Base-by-base conservation (phyloP, 108 stramenopile species). In the Seminavis robusta region DNA sequence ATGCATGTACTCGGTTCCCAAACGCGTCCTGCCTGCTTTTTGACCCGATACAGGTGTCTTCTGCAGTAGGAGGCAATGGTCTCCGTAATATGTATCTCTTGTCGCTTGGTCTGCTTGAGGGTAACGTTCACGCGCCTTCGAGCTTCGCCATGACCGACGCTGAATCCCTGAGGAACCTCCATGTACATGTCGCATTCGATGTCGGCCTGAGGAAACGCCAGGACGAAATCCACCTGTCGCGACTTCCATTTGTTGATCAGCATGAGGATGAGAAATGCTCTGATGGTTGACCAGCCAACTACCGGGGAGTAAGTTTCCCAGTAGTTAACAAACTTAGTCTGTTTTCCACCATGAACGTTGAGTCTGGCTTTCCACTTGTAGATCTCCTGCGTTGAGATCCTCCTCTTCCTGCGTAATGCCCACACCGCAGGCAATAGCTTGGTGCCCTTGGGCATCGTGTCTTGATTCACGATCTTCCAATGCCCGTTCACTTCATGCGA, bases 271-370 rank as follows among this genome's bases (percentile, higher is more conserved):
- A 80, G 40, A 9, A 80, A 25, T 3, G 65, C 24, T 0, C 71
- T 47, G 13, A 80, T 61, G 5, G 74, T 50, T 1, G 31, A 49
- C 79, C 79, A 76, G 2, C 32, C 38, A 6, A 55, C 74, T 5
- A 76, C 74, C 43, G 79, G 79, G 1, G 79, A 64, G 39, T 80
- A 80, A 0, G 71, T 76, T 30, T 76, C 41, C n/a, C 52, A 33
- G 30, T 76, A 80, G 60, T 80, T 41, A 13, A 56, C 30, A 0
- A 64, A 61, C 19, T 66, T 24, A 0, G 17, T 10, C 61, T 56
- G 53, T 43, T 57, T 28, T 10, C 57, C 63, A 0, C 78, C 73
- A 36, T 74, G 67, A 47, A 72, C 26, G 24, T 52, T 60, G 15
- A 59, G 32, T 7, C 71, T 20, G 7, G 71, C 63, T 29, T 72